A percentile compares a stretch with the other conserved stretches of the same genome.
These are phyloP conservation scores for Fusarium sp. DNA, from an alignment of 2,329 filamentous ascomycete species.

Conservation along the genomic window DNA sequence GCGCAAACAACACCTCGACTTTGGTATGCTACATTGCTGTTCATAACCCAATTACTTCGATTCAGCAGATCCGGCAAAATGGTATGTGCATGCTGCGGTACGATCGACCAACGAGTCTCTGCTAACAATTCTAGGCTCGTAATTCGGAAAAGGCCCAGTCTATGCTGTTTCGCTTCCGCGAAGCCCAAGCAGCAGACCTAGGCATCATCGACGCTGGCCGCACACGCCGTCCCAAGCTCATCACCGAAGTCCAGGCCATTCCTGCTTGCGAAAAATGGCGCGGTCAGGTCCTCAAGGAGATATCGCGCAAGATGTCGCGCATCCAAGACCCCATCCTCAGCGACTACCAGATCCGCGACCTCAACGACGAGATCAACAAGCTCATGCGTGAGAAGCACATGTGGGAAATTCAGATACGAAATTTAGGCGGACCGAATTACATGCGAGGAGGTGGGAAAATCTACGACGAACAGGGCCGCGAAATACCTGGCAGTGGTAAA, in stretches of 20 bases:
- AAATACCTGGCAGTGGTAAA: constrained; percentile 81
- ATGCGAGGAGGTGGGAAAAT: constrained; percentile 80
- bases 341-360: constrained; percentile 96
- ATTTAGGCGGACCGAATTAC: constrained; percentile 97
- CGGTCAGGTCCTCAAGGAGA: constrained; percentile 95
- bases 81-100: constrained; percentile 13
- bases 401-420: constrained; percentile 97
- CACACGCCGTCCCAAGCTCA: constrained; percentile 89
- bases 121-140: constrained; percentile 75
- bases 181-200: constrained; percentile 94
- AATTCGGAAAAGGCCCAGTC: constrained; percentile 99
- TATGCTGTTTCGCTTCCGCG: constrained; percentile 99
- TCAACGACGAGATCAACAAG: constrained; percentile 99
- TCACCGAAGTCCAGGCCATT: constrained; percentile 87
- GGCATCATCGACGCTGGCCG: constrained; percentile 95
- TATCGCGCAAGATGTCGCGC: constrained; percentile 94
- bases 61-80: constrained; percentile 46
- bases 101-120: rapidly evolving
- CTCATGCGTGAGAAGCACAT: constrained; percentile 99
- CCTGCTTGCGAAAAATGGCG: constrained; percentile 97
- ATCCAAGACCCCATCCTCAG: constrained; percentile 93
- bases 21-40: constrained; percentile 22
- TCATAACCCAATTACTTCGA: constrained; percentile 7
- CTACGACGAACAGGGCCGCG: constrained; percentile 79
- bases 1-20: constrained; percentile 35